Base-by-base conservation (phyloP, 495 filamentous ascomycete genomes). In the Lasiosphaeria miniovina region DNA sequence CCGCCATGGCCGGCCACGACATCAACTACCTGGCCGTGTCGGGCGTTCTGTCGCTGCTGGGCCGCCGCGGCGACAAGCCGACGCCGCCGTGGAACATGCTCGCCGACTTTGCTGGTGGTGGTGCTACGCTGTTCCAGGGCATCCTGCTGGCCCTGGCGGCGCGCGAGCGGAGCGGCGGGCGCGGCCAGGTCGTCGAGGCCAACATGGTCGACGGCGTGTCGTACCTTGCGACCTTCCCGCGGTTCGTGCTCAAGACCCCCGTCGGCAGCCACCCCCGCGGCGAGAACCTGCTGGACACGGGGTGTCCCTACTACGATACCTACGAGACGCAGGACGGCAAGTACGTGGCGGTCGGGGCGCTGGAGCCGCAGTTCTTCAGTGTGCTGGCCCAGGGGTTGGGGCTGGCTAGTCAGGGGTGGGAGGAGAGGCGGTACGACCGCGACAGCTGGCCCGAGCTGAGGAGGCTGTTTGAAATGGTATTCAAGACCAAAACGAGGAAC, bases 11-110 rank as follows among this genome's bases (percentile, higher is more conserved):
- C 0, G 93, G 93, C n/a, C 93, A 98, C 65, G 93, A 98, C 69
- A 96, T 98, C 69, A 98, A 98, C 68, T 98, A 96, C 72, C 86
- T 98, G 31, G 89, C 93, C 38, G 90, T 96, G 0, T 89, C 88
- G 1, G 93, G 93, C 0, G 88, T 88, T 0, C 74, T 98, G 12
- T 81, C 80, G 2, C 79, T 95, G 74, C 79, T 98, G 0, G 93
- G 93, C 0, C 77, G 88, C 0, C 74, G 74, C 32, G 82, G 79
- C 4, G 83, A 86, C 60, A 86, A 84, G 51, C 93, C 93, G 6
- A 84, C 87, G 54, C 79, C 92, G 6, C 93, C 93, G 4, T 85
- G 77, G 0, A 98, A 98, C 61, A 80, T 98, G 15, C 74, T 97
- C 0, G 93, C 83, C 0, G 93, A 98, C 67, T 98, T 98, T 67